phyloP scores from a whole-genome alignment of 202 grass and related monocot genomes.

The Carex arenaria region DNA sequence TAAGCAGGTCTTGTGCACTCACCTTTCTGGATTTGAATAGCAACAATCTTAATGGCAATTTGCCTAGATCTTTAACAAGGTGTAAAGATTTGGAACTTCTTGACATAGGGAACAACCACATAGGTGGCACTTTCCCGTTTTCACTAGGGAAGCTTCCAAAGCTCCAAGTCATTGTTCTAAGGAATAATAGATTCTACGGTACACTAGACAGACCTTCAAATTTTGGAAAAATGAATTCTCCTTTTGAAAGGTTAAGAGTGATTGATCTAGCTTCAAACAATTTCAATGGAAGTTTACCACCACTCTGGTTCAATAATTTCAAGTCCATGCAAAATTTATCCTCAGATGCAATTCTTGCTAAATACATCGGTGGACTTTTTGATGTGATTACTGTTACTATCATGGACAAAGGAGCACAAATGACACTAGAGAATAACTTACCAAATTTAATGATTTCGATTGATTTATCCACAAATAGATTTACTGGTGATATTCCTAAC shows the following conservation, averaged over 20 bases:
- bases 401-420: neutral
- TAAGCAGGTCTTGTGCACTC: too few relatives aligned
- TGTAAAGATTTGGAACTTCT: neutral
- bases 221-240: neutral
- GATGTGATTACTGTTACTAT: neutral
- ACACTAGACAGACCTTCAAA: neutral
- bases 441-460: neutral
- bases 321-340: neutral
- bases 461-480: neutral
- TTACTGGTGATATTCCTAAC: neutral
- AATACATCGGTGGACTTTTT: neutral
- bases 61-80: neutral
- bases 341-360: neutral
- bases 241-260: neutral
- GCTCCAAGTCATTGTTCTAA: too few relatives aligned
- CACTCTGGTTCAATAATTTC: neutral
- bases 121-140: too few relatives aligned
- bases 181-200: too few relatives aligned
- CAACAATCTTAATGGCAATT: neutral
- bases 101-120: neutral
- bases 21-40: too few relatives aligned
- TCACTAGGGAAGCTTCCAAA: too few relatives aligned
- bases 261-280: conserved; percentile 7
- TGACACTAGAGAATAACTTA: neutral
- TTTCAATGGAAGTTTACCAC: neutral